Evolutionary conservation across 2,329 filamentous ascomycete genomes (phyloP).

Genomic region (Aspergillus sclerotialis): DNA sequence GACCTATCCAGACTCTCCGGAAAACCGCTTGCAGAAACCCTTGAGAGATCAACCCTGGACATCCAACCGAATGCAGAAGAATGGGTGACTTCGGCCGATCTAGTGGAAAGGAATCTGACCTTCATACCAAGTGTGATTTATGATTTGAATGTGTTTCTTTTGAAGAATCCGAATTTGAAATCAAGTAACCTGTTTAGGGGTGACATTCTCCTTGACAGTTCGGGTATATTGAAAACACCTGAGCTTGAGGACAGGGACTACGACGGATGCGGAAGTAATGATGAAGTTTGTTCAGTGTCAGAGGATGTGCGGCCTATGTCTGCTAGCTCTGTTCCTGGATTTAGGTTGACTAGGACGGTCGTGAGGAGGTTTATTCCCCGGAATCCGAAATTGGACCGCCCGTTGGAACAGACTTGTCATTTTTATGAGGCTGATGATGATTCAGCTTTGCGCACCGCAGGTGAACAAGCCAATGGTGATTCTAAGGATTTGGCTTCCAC

Average conservation of each 20-base stretch:
- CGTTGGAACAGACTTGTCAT: conserved; percentile 76
- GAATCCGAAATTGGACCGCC: conserved; percentile 67
- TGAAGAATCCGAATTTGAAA: conserved; percentile 52
- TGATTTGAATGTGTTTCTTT: conserved; percentile 44
- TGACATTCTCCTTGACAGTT: conserved; percentile 53
- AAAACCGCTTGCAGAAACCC: conserved; percentile 20
- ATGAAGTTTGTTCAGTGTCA: conserved; percentile 2
- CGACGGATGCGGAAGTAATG: background rate
- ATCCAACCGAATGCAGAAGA: conserved; percentile 12
- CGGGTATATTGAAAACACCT: conserved; percentile 27
- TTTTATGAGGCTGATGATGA: conserved; percentile 45
- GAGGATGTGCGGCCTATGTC: conserved; percentile 10
- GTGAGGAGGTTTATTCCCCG: conserved; percentile 74
- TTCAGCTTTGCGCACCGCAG: no score
- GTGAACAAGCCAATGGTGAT: no score
- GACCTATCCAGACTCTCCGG: conserved; percentile 18
- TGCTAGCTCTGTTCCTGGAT: conserved; percentile 20
- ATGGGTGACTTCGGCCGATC: conserved; percentile 28
- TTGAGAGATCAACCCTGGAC: conserved; percentile 15
- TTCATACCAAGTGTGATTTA: conserved; percentile 27
- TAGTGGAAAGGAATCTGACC: conserved; percentile 16
- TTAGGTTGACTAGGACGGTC: conserved; percentile 53
- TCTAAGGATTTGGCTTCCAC: conserved; percentile 5
- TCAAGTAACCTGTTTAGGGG: conserved; percentile 54
- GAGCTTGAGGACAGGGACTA: conserved; percentile 21